Evolutionary conservation across 2,329 filamentous ascomycete species (phyloP), one percentile per base, ranked within the genome.

Genomic region (Didymella lethalis): DNA sequence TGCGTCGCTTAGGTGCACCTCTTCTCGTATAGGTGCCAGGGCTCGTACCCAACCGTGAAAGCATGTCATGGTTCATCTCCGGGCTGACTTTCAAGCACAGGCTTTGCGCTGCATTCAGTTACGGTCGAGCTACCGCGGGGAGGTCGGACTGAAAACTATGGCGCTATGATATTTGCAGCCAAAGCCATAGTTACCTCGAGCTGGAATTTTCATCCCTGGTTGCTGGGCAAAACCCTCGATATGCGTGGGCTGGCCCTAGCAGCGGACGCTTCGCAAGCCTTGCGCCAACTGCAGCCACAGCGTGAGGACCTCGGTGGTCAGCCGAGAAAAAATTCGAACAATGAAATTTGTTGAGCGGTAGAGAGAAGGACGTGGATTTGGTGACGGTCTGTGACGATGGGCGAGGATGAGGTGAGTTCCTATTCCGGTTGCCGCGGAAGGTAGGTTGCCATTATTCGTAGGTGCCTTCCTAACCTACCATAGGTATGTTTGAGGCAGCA

Each of bases 241-340:
- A 44, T 46, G 25, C 26, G n/a, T 48, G 36, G n/a, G 38, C 44
- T 40, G 28, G 16, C 25, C 11, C 10, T 34, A 25, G 18, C 23
- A 29, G 54, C 41, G 31, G 25, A 20, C 26, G 41, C 26, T 11
- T 34, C n/a, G 50, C 34, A 43, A 26, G 34, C 48, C 28, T 52
- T 29, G 54, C 45, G 44, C 49, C 34, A 43, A 40, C 49, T 54
- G 56, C 50, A 46, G 49, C 55, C 49, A 53, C 26, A 25, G 49
- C 49, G 45, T 49, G 45, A 53, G 44, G 29, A 45, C n/a, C 44
- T 8, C 12, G 12, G 14, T 28, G 2, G 26, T 54, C 45, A 49
- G 40, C 46, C 31, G 31, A 48, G 49, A 20, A 34, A 40, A 46
- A 3, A 23, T 28, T 23, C n/a, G 20, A 18, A 14, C 16, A 18